A percentile compares a stretch with the other conserved stretches of the same genome.
Conservation (phyloP, 345 rosid species). For the Orychophragmus violaceus region DNA sequence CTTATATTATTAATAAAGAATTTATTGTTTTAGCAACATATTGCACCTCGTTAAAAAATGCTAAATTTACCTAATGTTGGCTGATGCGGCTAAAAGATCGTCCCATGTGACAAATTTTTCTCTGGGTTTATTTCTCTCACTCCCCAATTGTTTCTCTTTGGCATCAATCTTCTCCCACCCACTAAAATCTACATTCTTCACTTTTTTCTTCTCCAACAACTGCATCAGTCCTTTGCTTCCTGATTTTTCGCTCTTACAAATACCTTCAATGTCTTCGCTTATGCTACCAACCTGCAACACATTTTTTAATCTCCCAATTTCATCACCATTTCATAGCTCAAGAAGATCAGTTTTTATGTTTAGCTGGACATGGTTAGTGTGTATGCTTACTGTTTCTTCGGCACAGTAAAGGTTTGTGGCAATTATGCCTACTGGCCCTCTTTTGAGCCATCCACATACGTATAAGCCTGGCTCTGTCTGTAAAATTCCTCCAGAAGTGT, state of each 20-base stretch:
- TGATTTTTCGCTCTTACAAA: conserved; percentile 33
- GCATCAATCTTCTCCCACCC: conserved; percentile 77
- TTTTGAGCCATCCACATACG: conserved; percentile 93
- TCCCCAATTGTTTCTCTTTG: conserved; percentile 66
- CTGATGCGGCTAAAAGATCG: conserved; percentile 46
- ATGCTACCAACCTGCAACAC: conserved; percentile 61
- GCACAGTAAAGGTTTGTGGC: conserved; percentile 89
- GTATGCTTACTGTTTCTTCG: conserved; percentile 71
- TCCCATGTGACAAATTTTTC: conserved; percentile 62
- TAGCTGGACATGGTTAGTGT: not conserved
- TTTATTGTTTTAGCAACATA: too few relatives aligned
- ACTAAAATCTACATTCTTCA: conserved; percentile 42
- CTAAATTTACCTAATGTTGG: not conserved
- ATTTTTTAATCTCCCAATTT: not conserved
- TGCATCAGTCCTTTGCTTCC: conserved; percentile 69
- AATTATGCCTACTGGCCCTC: conserved; percentile 90
- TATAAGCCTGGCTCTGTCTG: conserved; percentile 61
- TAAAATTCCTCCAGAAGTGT: conserved; percentile 36
- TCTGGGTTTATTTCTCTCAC: conserved; percentile 51
- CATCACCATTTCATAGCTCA: not conserved
- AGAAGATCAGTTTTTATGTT: not conserved
- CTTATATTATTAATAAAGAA: too few relatives aligned
- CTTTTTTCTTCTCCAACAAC: conserved; percentile 43
- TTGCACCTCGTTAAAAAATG: not conserved
- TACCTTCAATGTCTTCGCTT: conserved; percentile 52